phyloP scores from a whole-genome alignment of 164 flowering plant species.

The Umbilicus rupestris region DNA sequence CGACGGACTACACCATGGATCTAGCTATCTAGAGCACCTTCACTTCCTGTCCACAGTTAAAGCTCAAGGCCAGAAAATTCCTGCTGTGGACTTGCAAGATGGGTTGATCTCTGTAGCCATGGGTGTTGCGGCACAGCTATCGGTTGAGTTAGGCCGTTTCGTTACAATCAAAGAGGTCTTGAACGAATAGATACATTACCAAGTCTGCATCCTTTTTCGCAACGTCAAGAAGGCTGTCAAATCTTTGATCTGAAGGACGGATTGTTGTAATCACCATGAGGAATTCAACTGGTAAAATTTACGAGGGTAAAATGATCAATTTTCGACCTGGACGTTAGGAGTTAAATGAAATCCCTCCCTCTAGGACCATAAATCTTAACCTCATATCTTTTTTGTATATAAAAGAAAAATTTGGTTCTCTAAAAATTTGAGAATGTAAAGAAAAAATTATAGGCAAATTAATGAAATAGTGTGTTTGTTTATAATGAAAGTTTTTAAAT shows the following conservation, averaged over 20 bases:
- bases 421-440: no score
- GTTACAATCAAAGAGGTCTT: conserved; percentile 70
- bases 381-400: no score
- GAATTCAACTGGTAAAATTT: no score
- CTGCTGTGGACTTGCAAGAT: conserved; percentile 63
- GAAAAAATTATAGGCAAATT: no score
- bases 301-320: no score
- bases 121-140: conserved; percentile 92
- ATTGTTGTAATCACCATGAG: no score
- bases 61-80: conserved; percentile 34
- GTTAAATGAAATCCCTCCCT: no score
- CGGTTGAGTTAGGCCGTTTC: conserved; percentile 64
- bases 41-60: conserved; percentile 59
- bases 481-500: no score
- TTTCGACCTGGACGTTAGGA: no score
- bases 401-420: no score
- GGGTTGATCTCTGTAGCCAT: conserved; percentile 86
- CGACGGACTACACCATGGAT: conserved; percentile 89
- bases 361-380: no score
- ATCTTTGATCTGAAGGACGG: background rate
- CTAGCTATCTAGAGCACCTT: conserved; percentile 88
- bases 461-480: no score
- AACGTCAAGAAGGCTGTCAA: background rate
- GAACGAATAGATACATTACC: conserved; percentile 5
- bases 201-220: background rate